Base-by-base conservation (phyloP, 805 yeast species). In the Scheffersomyces ergatensis region DNA sequence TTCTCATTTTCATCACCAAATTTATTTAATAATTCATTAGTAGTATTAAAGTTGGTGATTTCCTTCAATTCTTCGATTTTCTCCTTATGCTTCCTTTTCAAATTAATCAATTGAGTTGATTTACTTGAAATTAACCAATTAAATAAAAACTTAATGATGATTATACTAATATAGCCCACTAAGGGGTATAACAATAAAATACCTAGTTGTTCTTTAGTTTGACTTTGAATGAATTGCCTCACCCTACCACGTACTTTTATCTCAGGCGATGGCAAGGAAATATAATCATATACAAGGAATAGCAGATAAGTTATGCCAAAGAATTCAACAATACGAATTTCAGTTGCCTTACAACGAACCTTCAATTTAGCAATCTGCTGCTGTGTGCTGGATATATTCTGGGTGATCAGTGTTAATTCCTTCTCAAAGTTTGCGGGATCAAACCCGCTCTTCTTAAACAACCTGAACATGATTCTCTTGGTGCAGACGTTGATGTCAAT, bases 11-110 rank as follows among this genome's bases (percentile, higher is more conserved):
- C 25, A 17, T 47, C 47, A 23, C 54, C 70, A 37, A 58, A 89
- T 52, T 89, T 72, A 38, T 74, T 77, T 33, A 90, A 64, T 34
- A 90, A 70, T n/a, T 84, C 80, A 59, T 80, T 82, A 1, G 96
- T 86, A 12, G 82, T 74, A 51, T 84, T 77, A 59, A 80, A 92
- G 48, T 86, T 84, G 13, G 96, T 85, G 53, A 78, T 72, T 42
- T 75, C 69, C 60, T 86, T 86, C 60, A 85, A 67, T 45, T 81
- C 85, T 17, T 82, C 85, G 36, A 85, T 72, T 55, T 81, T 80
- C 19, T 61, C 60, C 40, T 67, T 64, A 44, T 82, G 88, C 35
- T 68, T 58, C 18, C 65, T 67, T 41, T 65, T 61, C 38, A 81
- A 58, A 11, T 45, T 40, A 40, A 38, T 44, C 44, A 66, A 51